Evolutionary conservation across 164 flowering plant species (phyloP).

Genomic region (Stephania japonica): DNA sequence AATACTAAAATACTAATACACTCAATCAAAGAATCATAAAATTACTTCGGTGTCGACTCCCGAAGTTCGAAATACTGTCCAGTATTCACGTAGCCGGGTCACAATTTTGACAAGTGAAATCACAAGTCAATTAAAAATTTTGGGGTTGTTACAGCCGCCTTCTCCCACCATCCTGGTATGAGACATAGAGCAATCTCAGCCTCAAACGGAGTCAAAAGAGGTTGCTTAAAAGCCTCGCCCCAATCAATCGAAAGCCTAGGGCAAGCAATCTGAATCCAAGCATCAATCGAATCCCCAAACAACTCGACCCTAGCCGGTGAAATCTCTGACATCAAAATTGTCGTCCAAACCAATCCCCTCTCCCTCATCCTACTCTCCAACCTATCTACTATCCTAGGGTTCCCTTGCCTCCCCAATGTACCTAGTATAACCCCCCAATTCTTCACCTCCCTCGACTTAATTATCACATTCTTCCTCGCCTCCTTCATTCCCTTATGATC

Average conservation of each 20-base stretch:
- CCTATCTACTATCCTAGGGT: slow-evolving; percentile 67
- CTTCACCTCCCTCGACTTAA: slow-evolving; percentile 49
- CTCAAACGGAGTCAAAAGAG: slow-evolving; percentile 83
- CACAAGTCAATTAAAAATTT: no score
- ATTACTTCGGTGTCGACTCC: no score
- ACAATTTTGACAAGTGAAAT: no score
- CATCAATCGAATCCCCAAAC: slow-evolving; percentile 88
- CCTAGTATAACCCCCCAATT: slow-evolving; percentile 89
- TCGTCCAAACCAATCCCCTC: slow-evolving; percentile 51
- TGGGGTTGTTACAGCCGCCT: no score
- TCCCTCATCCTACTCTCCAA: slow-evolving; percentile 68
- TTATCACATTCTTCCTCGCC: slow-evolving; percentile 58
- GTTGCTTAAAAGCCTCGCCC: slow-evolving; percentile 89
- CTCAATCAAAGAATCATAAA: no score
- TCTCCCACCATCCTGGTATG: slow-evolving; percentile 94
- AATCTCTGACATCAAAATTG: slow-evolving; percentile 82
- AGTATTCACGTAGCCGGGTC: no score
- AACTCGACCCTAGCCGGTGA: slow-evolving; percentile 62
- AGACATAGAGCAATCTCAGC: slow-evolving; percentile 85
- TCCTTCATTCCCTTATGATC: slow-evolving; percentile 87
- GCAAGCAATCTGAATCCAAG: slow-evolving; percentile 97
- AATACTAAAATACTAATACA: no score
- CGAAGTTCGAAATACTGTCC: no score
- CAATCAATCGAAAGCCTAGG: slow-evolving; percentile 94
- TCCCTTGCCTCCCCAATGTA: slow-evolving; percentile 94